These are phyloP conservation scores for Xylaria acuta DNA, from an alignment of 495 filamentous ascomycete genomes.

Conservation along the genomic window DNA sequence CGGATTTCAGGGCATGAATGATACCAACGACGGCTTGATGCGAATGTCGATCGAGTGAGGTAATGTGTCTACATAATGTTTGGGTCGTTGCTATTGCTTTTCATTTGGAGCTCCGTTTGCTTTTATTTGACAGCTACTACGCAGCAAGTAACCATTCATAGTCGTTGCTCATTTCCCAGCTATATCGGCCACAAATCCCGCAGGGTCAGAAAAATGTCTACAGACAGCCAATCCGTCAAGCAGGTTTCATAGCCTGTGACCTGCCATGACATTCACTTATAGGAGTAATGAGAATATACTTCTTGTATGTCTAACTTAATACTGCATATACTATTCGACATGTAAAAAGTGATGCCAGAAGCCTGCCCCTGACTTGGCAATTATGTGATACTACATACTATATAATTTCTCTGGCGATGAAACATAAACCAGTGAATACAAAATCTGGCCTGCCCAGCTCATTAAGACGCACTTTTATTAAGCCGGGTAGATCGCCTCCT, in stretches of 20 bases:
- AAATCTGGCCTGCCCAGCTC: neutral
- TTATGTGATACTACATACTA: neutral
- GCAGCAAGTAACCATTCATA: neutral
- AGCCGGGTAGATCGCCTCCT: constrained; percentile 49
- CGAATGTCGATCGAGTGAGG: constrained; percentile 92
- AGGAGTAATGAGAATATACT: neutral
- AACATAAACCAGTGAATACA: neutral
- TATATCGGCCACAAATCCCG: neutral
- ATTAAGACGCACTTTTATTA: constrained; percentile 41
- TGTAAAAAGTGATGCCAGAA: neutral
- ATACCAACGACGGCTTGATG: constrained; percentile 95
- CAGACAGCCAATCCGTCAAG: neutral
- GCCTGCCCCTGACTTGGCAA: neutral
- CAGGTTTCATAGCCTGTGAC: neutral
- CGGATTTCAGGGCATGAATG: constrained; percentile 93
- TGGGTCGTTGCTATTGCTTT: neutral
- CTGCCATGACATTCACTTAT: neutral
- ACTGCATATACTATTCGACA: neutral
- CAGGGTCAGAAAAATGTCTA: neutral
- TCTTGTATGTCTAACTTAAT: neutral
- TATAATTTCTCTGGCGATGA: neutral
- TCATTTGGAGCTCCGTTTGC: neutral
- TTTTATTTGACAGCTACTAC: neutral
- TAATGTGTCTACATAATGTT: neutral
- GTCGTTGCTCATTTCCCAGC: neutral